Base-by-base conservation (phyloP, 2,329 filamentous ascomycete species). In the Diaporthe batatas region DNA sequence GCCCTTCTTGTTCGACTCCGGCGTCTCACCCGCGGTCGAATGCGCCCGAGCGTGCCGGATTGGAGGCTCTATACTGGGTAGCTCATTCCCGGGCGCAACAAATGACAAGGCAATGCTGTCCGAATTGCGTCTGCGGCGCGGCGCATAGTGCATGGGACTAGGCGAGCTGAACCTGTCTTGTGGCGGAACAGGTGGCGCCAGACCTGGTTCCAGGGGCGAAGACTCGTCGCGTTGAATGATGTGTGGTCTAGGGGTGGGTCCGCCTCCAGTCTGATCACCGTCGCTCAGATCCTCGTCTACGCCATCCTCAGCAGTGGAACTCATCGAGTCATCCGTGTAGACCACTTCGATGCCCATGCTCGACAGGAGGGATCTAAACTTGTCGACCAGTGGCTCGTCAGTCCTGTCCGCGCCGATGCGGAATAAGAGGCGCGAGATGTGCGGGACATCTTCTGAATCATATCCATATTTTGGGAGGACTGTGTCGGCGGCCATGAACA, bases 401-500 rank as follows among this genome's bases (percentile, higher is more conserved):
- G 88, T 88, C 72, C 87, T 86, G 77, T 90, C 87, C 74, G 91
- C 91, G 68, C 93, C 93, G 79, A 98, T 90, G 78, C 92, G 92
- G 80, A 96, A 94, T 71, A 98, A 83, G 77, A 97, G 91, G 75
- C 92, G 90, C 76, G 94, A 91, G 78, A 95, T 92, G 76, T 93
- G 90, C 77, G 91, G 91, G 78, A 81, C 81, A n/a, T 95, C 93
- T 77, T 93, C 91, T n/a, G 90, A 87, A 73, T 94, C 88, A 75
- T 94, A 85, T 70, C 91, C 92, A 84, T 93, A 86, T 76, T 90
- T 86, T 6, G 89, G 89, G n/a, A 97, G 88, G 54, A 95, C 87
- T 71, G 90, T 86, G 79, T 96, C 92, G 80, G 97, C 97, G 39
- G 94, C 94, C 69, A 88, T 87, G 82, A 97, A 97, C 23, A 98